Base-by-base conservation (phyloP, 331 rosid genomes). In the Erythrophleum ivorense region DNA sequence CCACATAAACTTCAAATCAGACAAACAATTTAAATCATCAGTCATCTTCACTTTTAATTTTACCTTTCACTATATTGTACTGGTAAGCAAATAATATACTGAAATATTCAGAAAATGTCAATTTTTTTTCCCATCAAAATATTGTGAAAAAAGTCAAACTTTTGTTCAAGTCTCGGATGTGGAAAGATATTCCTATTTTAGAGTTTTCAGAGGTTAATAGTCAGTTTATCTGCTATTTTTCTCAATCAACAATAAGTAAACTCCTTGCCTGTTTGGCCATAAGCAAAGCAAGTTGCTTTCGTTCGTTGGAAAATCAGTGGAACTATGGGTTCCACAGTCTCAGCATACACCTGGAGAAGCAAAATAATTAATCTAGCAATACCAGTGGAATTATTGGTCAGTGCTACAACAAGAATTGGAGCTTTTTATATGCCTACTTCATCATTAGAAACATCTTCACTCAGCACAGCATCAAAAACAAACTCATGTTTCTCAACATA, bases 241-340 rank as follows among this genome's bases (percentile, higher is more conserved):
- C 24, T 66, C 40, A 73, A 73, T 49, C 57, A 40, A 71, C 60
- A 70, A 6, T 14, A 75, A 66, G 33, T n/a, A 76, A 64, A 71
- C 67, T 67, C 69, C 82, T 85, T 82, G 89, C 93, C 97, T 76
- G 97, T 92, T 86, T 92, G 97, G 73, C 97, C 92, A 85, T 92
- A 92, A 50, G 97, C 97, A 90, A 92, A 92, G 90, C 97, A 90
- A 49, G 97, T 90, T 74, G 92, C 97, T 85, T 92, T 92, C 43
- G 92, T 92, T 80, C 87, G 88, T 34, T 89, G 83, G 82, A 92
- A 92, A 86, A 92, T 90, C 81, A 92, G 85, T 6, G 95, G 93
- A 80, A 90, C 91, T 41, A 90, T 18, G 11, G 91, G 95, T 86
- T 92, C 93, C 81, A 92, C 92, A 5, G 90, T 89, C 86, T 90